A percentile compares a stretch with the other conserved stretches of the same genome.
phyloP scores from a whole-genome alignment of 1,284 basidiomycete species.

The Malassezia sp. region DNA sequence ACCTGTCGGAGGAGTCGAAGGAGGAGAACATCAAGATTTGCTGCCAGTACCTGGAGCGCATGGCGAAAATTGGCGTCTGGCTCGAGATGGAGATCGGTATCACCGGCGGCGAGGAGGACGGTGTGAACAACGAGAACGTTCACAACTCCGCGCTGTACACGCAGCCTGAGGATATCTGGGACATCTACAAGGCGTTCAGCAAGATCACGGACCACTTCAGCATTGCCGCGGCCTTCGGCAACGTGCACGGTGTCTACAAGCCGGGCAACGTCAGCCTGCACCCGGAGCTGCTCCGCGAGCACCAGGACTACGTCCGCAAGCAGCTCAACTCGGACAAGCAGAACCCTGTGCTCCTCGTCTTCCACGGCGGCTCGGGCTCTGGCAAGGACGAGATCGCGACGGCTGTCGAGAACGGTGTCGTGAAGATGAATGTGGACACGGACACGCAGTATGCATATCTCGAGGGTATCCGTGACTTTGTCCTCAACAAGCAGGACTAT shows the following conservation, averaged over 20 bases:
- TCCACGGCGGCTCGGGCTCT: conserved; percentile 99
- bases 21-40: conserved; percentile 93
- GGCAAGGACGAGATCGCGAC: conserved; percentile 90
- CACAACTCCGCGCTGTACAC: conserved; percentile 94
- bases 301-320: conserved; percentile 67
- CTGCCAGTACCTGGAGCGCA: conserved; percentile 86
- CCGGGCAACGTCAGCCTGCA: conserved; percentile 62
- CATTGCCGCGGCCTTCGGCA: conserved; percentile 91
- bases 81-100: conserved; percentile 99
- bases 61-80: conserved; percentile 76
- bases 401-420: conserved; percentile 73
- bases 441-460: conserved; percentile 91
- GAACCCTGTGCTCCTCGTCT: conserved; percentile 79
- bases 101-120: conserved; percentile 98
- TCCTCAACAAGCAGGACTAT: conserved; percentile 47
- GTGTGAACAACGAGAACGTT: conserved; percentile 65
- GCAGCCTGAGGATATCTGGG: conserved; percentile 82
- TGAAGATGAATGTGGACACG: conserved; percentile 48
- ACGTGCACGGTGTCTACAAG: conserved; percentile 60
- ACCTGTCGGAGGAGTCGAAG: conserved; percentile 94
- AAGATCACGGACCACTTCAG: conserved; percentile 86
- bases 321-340: conserved; percentile 57
- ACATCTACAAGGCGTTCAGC: conserved; percentile 73
- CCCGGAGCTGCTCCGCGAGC: conserved; percentile 81
- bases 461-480: conserved; percentile 56